Conservation (phyloP, 1,139 yeast species). For the Pichia cactophila region DNA sequence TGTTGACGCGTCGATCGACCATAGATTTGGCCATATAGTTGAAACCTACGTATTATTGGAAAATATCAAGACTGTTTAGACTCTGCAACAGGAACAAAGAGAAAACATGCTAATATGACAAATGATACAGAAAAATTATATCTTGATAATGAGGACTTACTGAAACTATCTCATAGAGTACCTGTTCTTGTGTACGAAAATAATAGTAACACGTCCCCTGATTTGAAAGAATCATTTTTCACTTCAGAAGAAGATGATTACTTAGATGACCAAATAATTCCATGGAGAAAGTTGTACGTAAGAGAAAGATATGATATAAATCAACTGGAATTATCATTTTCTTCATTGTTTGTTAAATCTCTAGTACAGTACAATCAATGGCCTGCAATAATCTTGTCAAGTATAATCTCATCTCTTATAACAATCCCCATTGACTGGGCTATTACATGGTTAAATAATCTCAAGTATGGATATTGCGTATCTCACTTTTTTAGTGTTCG, state of each 20-base stretch:
- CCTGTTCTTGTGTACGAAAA: neutral
- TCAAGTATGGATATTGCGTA: constrained; percentile 44
- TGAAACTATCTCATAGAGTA: neutral
- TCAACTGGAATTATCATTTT: constrained; percentile 1
- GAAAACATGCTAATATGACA: neutral
- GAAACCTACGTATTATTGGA: too few species aligned
- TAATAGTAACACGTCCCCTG: neutral
- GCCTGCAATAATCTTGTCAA: constrained; percentile 49
- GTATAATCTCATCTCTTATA: constrained; percentile 50
- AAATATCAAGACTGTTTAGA: too few species aligned
- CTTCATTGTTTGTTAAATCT: constrained; percentile 3
- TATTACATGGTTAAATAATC: constrained; percentile 56
- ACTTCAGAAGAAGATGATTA: neutral
- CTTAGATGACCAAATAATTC: constrained; percentile 9
- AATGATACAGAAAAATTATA: neutral
- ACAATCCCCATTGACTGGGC: constrained; percentile 55
- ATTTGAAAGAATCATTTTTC: neutral
- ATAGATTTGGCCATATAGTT: too few species aligned
- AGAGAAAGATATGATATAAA: constrained; percentile 6
- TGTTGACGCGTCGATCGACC: neutral
- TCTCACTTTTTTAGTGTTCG: constrained; percentile 30
- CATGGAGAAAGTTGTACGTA: constrained; percentile 12
- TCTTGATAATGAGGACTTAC: neutral
- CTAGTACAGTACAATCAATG: constrained; percentile 37
- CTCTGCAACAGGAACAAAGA: too few species aligned